Conservation (phyloP, 164 flowering plant genomes). For the Warburgia ugandensis region DNA sequence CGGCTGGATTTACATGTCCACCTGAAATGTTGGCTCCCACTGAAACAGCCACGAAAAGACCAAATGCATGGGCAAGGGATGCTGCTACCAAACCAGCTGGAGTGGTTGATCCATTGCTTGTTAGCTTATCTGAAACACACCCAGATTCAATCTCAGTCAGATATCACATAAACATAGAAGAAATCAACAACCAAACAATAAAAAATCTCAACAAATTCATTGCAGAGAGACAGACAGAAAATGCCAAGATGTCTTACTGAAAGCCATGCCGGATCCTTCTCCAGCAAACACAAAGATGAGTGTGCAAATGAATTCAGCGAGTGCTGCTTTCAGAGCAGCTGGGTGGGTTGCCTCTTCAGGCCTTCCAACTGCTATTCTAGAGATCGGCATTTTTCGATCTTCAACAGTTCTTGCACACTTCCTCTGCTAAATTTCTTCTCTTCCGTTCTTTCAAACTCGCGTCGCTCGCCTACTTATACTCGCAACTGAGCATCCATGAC, state of each 20-base stretch:
- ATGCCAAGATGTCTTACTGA: conserved; percentile 12
- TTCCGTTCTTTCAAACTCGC: background rate
- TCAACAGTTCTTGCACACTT: background rate
- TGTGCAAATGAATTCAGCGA: conserved; percentile 43
- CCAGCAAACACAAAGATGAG: conserved; percentile 54
- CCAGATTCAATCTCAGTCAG: too few species aligned
- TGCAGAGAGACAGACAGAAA: background rate
- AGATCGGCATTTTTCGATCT: conserved; percentile 24
- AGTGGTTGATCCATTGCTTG: conserved; percentile 23
- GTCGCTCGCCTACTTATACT: background rate
- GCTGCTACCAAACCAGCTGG: conserved; percentile 38
- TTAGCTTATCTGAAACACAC: conserved; percentile 39
- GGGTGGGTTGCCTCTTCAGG: conserved; percentile 30
- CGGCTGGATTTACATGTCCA: conserved; percentile 57
- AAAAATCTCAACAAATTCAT: too few species aligned
- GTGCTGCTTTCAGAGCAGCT: conserved; percentile 29
- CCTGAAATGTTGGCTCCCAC: conserved; percentile 49
- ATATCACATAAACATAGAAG: too few species aligned
- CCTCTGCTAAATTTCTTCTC: background rate
- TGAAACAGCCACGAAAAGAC: conserved; percentile 42
- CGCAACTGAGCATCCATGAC: background rate
- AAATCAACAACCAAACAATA: too few species aligned
- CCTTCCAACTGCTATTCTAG: conserved; percentile 26
- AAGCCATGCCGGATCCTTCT: conserved; percentile 48
- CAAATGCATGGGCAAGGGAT: conserved; percentile 36